Evolutionary conservation across 139 green algal species (phyloP).

Genomic region (Ettlia oleoabundans): DNA sequence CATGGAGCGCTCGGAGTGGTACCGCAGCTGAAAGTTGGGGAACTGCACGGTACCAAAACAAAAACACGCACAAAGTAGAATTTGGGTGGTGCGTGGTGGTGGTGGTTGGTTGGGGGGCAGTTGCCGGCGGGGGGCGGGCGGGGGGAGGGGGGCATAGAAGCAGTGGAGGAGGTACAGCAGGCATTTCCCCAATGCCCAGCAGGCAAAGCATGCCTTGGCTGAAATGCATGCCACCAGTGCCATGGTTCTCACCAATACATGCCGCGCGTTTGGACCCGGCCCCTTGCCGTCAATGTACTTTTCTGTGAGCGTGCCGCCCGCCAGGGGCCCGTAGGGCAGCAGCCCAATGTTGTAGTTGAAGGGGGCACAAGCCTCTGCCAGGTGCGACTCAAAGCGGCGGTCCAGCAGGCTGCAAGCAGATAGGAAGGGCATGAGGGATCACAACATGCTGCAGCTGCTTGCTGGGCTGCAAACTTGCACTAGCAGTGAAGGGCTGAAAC

Average conservation of each 20-base stretch:
- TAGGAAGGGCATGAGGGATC: too few relatives aligned
- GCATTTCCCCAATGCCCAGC: too few relatives aligned
- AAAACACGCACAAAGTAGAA: neutral
- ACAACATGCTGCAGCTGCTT: too few relatives aligned
- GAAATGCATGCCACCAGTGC: neutral
- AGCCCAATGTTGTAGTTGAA: constrained; percentile 76
- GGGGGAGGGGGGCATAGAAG: too few relatives aligned
- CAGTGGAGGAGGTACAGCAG: too few relatives aligned
- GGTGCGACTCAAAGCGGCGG: constrained; percentile 82
- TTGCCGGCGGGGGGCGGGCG: too few relatives aligned
- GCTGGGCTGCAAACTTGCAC: too few relatives aligned
- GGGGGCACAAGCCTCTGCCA: constrained; percentile 73
- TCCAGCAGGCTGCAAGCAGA: constrained; percentile 59
- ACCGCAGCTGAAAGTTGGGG: constrained; percentile 54
- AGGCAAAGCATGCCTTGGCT: neutral
- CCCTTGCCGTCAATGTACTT: constrained; percentile 64
- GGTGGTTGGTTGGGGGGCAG: too few relatives aligned
- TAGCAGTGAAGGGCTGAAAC: too few relatives aligned
- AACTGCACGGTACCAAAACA: constrained; percentile 17
- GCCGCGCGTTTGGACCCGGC: constrained; percentile 22
- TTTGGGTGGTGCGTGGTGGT: too few relatives aligned
- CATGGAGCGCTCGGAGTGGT: constrained; percentile 47
- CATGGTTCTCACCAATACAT: too few relatives aligned
- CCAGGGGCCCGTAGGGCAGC: constrained; percentile 81
- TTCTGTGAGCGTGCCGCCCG: constrained; percentile 61